Evolutionary conservation across 495 filamentous ascomycete species (phyloP), one percentile per base, ranked within the genome.

Genomic region (Aspergillus bertholletiae): DNA sequence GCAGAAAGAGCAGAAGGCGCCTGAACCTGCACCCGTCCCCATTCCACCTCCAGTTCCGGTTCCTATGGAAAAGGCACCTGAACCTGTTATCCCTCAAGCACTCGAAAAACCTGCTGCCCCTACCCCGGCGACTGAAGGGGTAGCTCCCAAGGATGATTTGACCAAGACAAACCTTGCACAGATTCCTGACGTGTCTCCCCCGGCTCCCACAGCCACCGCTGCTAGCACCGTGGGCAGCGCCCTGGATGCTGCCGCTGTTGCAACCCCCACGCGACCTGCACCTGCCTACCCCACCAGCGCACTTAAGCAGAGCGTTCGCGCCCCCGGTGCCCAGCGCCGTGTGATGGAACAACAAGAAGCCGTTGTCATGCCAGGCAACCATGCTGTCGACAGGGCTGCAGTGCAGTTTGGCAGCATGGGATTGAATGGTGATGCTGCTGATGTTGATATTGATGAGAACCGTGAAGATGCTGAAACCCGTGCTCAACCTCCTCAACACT

Each of bases 291-390:
- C 85, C 18, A 77, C 88, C 7, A 86, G 82, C 41, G 89, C 90
- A 11, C 75, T 85, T 60, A 95, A 93, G 72, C 88, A 92, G 18
- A 84, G 87, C 37, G 70, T 71, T 39, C 85, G 92, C 41, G 85
- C 85, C 24, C 80, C 90, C 27, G 89, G 85, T 60, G 88, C 86
- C 63, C 85, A 92, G 65, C 85, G 92, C 24, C 85, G 89, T 57
- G 80, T 96, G 39, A 79, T 95, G 61, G 92, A 97, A 57, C 94
- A 99, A 64, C 92, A 93, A 65, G 95, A 99, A 69, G 90, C 92
- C 17, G 94, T 99, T 32, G 89, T 96, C 47, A 97, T 99, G 94
- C 94, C 94, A 27, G 91, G 90, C n/a, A 96, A 97, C 71, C 92
- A 96, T 61, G 92, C 91, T 35, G 89, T 98, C 8, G 92, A 96